Percentiles rank a stretch among this genome's conserved stretches.
Evolutionary conservation across 225 moss, liverwort and hornwort species (phyloP).

Genomic region (Bryum argenteum): DNA sequence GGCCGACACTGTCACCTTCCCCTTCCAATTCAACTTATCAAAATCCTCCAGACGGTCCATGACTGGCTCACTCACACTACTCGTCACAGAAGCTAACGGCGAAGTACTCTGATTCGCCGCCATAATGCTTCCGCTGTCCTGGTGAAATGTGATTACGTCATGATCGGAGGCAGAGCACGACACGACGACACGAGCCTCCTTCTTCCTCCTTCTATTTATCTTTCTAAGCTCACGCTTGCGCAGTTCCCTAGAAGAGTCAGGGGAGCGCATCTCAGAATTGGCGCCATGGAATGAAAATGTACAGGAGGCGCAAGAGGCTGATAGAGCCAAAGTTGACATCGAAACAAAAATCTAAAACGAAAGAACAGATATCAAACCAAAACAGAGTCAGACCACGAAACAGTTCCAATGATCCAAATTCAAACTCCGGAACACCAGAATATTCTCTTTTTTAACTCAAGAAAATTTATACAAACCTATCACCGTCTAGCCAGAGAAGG

Average conservation of each 20-base stretch:
- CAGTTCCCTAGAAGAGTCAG: slow-evolving; percentile 14
- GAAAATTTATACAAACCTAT: too few relatives aligned
- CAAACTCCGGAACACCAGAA: background rate
- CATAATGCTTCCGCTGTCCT: slow-evolving; percentile 12
- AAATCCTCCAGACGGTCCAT: slow-evolving; percentile 42
- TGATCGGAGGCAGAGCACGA: slow-evolving; percentile 26
- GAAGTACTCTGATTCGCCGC: slow-evolving; percentile 10
- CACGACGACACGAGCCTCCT: slow-evolving; percentile 12
- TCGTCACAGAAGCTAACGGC: slow-evolving; percentile 29
- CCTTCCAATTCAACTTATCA: slow-evolving; percentile 48
- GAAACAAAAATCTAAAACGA: background rate
- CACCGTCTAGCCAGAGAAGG: too few relatives aligned
- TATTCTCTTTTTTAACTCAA: too few relatives aligned
- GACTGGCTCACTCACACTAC: slow-evolving; percentile 45
- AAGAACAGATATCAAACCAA: background rate
- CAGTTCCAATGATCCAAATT: background rate
- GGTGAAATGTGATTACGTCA: slow-evolving; percentile 24
- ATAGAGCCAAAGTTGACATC: slow-evolving; percentile 36
- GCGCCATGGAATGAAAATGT: slow-evolving; percentile 30
- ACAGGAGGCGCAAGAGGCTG: background rate
- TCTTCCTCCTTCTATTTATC: slow-evolving; percentile 17
- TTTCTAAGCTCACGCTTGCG: slow-evolving; percentile 20
- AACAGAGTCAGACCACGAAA: too few relatives aligned
- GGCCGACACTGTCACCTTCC: slow-evolving; percentile 42
- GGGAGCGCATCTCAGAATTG: slow-evolving; percentile 11